Evolutionary conservation across 441 rosid species (phyloP).

Genomic region (Pelargonium australe): DNA sequence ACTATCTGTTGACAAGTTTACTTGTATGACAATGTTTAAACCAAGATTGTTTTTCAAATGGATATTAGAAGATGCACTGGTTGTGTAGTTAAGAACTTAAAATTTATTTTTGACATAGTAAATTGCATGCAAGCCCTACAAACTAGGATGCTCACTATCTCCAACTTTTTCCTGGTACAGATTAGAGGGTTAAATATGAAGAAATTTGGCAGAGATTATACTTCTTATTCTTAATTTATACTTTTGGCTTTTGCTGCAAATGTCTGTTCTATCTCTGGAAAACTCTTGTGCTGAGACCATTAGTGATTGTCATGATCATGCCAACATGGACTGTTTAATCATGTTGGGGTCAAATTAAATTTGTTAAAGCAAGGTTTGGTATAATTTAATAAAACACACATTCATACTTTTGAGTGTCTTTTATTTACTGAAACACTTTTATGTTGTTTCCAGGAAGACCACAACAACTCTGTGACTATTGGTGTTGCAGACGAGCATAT

Average conservation of each 20-base stretch:
- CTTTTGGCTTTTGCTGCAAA: background rate
- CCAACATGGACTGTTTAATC: no score
- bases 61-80: background rate
- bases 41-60: background rate
- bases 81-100: background rate
- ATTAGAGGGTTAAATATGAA: background rate
- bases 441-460: conserved; percentile 61
- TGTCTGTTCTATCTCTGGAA: no score
- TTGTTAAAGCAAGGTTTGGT: background rate
- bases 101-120: background rate
- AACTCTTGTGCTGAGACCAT: no score
- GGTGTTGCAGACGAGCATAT: conserved; percentile 88
- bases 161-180: background rate
- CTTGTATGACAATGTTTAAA: background rate
- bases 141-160: background rate
- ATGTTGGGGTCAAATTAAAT: no score
- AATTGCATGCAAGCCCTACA: background rate
- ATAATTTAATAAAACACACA: no score
- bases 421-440: background rate
- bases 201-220: background rate
- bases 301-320: no score
- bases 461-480: conserved; percentile 57
- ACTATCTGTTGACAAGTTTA: background rate
- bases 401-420: no score
- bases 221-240: background rate